Evolutionary conservation across 2,329 filamentous ascomycete genomes (phyloP).

Genomic region (Diaporthe destruens): DNA sequence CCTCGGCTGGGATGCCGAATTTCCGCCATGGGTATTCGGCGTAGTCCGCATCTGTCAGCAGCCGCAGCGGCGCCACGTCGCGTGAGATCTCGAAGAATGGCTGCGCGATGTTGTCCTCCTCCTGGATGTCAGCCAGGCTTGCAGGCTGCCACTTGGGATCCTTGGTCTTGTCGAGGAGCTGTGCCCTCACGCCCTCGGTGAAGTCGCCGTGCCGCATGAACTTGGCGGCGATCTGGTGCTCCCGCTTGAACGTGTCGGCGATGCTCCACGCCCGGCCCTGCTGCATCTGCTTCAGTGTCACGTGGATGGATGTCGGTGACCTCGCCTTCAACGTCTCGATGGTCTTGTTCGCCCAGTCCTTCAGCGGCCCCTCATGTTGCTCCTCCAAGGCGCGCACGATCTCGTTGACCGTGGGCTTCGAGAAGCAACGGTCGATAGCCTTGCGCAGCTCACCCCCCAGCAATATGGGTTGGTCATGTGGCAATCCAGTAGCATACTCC

Average conservation of each 20-base stretch:
- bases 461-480: slow-evolving; percentile 76
- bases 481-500: slow-evolving; percentile 89
- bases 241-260: slow-evolving; percentile 83
- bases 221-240: slow-evolving; percentile 84
- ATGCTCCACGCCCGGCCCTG: slow-evolving; percentile 81
- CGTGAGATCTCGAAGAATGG: slow-evolving; percentile 75
- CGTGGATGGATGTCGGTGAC: slow-evolving; percentile 88
- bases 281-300: slow-evolving; percentile 86
- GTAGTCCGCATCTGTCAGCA: slow-evolving; percentile 76
- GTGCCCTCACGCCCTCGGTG: slow-evolving; percentile 87
- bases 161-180: slow-evolving; percentile 76
- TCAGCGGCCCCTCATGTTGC: slow-evolving; percentile 63
- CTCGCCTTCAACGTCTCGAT: slow-evolving; percentile 79
- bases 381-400: slow-evolving; percentile 78
- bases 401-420: slow-evolving; percentile 73
- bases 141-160: slow-evolving; percentile 82
- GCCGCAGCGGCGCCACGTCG: slow-evolving; percentile 61
- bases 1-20: slow-evolving; percentile 81
- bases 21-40: slow-evolving; percentile 77
- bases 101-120: slow-evolving; percentile 66
- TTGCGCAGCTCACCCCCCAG: slow-evolving; percentile 78
- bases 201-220: slow-evolving; percentile 97
- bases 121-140: slow-evolving; percentile 75
- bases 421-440: slow-evolving; percentile 88
- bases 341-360: slow-evolving; percentile 84